Evolutionary conservation across 2,329 filamentous ascomycete genomes (phyloP), one percentile per base, ranked within the genome.

Genomic region (Diplodia scrobiculata): DNA sequence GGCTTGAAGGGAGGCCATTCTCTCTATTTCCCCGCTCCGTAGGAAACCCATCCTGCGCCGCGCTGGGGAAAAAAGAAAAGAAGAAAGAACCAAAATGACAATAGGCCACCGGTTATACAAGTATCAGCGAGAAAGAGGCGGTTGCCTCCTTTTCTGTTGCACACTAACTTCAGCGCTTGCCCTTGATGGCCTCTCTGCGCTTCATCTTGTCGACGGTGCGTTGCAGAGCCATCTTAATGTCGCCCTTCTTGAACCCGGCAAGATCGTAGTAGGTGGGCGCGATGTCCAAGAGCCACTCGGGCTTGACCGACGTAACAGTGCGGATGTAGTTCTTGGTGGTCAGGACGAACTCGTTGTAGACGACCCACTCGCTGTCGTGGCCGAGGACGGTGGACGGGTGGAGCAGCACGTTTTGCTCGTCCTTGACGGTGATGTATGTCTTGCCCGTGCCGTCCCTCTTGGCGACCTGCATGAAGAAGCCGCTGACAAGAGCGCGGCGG

Each of bases 241-340:
- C 93, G 63, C 92, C 91, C 77, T 96, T 92, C 52, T 79, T 87
- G 78, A 98, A 97, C 0, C 85, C 84, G 1, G 88, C 84, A 11
- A 97, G 78, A 73, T 99, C 92, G 78, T 97, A 99, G 80, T 99
- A 99, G 19, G 84, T 87, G 2, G 93, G 93, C 4, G 95, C 92
- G 70, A 98, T 96, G 78, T 99, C 95, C 90, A 98, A 76, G 68
- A 99, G 82, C 95, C 95, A 99, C 79, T 99, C 95, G 0, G 94
- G 91, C 76, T 91, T 90, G 65, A 99, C 89, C 34, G 91, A 88
- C 13, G 93, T 98, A 55, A 97, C 92, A 0, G 92, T 97, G 66
- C 96, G 87, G 72, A 99, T 94, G 78, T 97, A 99, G 81, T 98
- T 96, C 85, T 99, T 97, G 63, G 91, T 95, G 0, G 95, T 99